These are phyloP conservation scores for Achaetomium macrosporum DNA, from an alignment of 2,329 filamentous ascomycete genomes.

Conservation along the genomic window DNA sequence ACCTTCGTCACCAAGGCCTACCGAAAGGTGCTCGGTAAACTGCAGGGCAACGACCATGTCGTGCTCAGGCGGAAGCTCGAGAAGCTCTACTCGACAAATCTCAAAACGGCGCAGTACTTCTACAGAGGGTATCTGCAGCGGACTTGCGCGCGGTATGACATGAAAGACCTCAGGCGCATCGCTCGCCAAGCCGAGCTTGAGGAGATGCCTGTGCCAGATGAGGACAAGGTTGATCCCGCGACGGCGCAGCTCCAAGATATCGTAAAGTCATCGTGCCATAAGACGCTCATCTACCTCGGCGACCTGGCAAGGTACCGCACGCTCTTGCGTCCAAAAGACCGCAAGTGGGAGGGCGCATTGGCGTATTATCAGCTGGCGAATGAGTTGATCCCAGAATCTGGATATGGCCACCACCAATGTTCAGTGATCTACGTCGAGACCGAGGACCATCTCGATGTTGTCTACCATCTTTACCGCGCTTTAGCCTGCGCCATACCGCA, in stretches of 20 bases:
- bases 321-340: slow-evolving; percentile 65
- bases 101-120: slow-evolving; percentile 82
- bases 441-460: slow-evolving; percentile 72
- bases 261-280: slow-evolving; percentile 70
- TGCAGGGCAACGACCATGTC: slow-evolving; percentile 45
- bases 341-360: slow-evolving; percentile 72
- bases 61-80: slow-evolving; percentile 70
- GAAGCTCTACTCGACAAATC: slow-evolving; percentile 75
- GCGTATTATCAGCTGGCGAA: slow-evolving; percentile 81
- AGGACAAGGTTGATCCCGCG: slow-evolving; percentile 40
- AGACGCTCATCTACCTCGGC: slow-evolving; percentile 77
- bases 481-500: slow-evolving; percentile 69
- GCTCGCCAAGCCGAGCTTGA: slow-evolving; percentile 29
- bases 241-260: slow-evolving; percentile 47
- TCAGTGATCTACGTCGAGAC: slow-evolving; percentile 78
- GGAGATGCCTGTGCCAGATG: slow-evolving; percentile 32
- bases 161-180: slow-evolving; percentile 35
- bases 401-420: slow-evolving; percentile 82
- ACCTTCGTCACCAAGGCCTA: slow-evolving; percentile 72
- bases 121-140: slow-evolving; percentile 82
- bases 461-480: slow-evolving; percentile 86
- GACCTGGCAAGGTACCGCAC: slow-evolving; percentile 83
- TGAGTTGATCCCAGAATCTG: slow-evolving; percentile 70
- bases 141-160: slow-evolving; percentile 57
- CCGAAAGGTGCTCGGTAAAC: slow-evolving; percentile 58